phyloP scores from a whole-genome alignment of 2,329 filamentous ascomycete genomes.

The Phaeosphaeriaceae sp. region DNA sequence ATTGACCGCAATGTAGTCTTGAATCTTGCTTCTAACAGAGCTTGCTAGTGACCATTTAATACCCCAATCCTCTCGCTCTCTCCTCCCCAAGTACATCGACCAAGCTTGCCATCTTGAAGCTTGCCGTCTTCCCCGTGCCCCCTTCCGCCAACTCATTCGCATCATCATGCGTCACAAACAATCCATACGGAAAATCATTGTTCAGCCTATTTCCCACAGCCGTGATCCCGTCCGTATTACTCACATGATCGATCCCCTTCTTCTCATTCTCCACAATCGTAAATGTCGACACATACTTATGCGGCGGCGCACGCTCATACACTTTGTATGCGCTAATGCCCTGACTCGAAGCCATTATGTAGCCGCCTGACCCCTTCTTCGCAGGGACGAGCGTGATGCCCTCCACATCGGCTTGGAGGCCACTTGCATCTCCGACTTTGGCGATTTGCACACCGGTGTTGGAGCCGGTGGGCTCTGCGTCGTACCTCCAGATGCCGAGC shows the following conservation, averaged over 20 bases:
- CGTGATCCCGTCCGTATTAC: slow-evolving; percentile 61
- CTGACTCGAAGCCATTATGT: slow-evolving; percentile 61
- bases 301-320: slow-evolving; percentile 58
- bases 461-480: slow-evolving; percentile 57
- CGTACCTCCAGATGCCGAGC: slow-evolving; percentile 60
- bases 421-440: slow-evolving; percentile 55
- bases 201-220: slow-evolving; percentile 56
- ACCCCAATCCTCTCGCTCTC: slow-evolving; percentile 25
- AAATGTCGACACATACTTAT: slow-evolving; percentile 59
- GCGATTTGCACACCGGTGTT: slow-evolving; percentile 46
- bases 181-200: slow-evolving; percentile 44
- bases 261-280: slow-evolving; percentile 54
- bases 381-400: slow-evolving; percentile 61
- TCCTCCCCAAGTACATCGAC: slow-evolving; percentile 35
- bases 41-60: slow-evolving; percentile 9
- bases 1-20: not conserved
- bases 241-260: slow-evolving; percentile 57
- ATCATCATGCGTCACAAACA: slow-evolving; percentile 63
- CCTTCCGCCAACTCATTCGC: slow-evolving; percentile 59
- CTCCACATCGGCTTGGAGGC: slow-evolving; percentile 61
- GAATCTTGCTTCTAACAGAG: not conserved
- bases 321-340: slow-evolving; percentile 62
- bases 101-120: slow-evolving; percentile 57
- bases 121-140: slow-evolving; percentile 55
- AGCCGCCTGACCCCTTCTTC: slow-evolving; percentile 53